A percentile compares a stretch with the other conserved stretches of the same genome.
These are phyloP conservation scores for Solanum pennellii DNA, from an alignment of 257 asterid species.

Conservation along the genomic window DNA sequence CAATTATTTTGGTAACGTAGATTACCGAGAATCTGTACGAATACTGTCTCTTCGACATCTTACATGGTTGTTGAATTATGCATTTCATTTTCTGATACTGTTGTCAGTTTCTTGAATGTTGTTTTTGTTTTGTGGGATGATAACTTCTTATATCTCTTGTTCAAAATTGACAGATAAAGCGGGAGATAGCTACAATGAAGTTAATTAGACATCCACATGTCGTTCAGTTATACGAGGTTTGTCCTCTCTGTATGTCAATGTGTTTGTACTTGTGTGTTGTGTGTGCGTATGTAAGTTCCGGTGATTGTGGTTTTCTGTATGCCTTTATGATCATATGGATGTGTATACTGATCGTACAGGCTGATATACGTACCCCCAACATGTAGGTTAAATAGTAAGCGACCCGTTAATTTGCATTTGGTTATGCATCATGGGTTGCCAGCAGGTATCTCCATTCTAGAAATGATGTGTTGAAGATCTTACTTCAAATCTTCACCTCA, in stretches of 20 bases:
- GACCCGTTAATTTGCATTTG: background rate
- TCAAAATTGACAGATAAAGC: conserved; percentile 51
- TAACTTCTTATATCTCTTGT: background rate
- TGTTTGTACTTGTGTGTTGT: background rate
- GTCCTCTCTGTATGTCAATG: background rate
- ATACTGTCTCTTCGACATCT: background rate
- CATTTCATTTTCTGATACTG: background rate
- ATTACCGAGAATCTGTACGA: background rate
- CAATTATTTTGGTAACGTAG: background rate
- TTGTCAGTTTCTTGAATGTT: conserved; percentile 1
- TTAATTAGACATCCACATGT: conserved; percentile 79
- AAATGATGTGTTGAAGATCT: background rate
- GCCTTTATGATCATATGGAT: background rate
- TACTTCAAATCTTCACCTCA: background rate
- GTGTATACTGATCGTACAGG: background rate
- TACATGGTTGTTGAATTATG: background rate
- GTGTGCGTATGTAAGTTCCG: background rate
- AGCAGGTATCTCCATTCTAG: background rate
- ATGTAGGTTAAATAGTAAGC: background rate
- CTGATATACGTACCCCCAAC: background rate
- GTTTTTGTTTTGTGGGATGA: background rate
- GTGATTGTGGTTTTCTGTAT: background rate
- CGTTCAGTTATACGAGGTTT: conserved; percentile 65
- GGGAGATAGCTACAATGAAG: conserved; percentile 91
- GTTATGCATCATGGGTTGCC: background rate